Base-by-base conservation (phyloP, 345 rosid species). In the Hypericum androsaemum region DNA sequence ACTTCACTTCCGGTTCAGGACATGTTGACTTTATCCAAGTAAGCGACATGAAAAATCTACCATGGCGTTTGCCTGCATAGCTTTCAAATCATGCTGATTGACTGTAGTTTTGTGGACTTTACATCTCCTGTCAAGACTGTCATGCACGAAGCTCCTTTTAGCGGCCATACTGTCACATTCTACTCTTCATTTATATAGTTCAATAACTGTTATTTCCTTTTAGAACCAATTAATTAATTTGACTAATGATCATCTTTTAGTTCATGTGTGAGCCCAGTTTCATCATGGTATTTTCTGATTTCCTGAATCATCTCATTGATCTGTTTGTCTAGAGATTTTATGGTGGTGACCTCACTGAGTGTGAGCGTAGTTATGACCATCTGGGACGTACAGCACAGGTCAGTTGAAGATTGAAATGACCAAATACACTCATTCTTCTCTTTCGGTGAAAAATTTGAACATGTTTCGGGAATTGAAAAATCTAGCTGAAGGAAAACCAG, bases 351-450 rank as follows among this genome's bases (percentile, higher is more conserved):
- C 64, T 90, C 53, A 32, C 54, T 39, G 76, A 79, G 41, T 90
- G 98, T 65, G 98, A 90, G 72, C 35, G 7, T 12, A 90, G 72
- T 71, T 80, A 80, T 60, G 98, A 92, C 70, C 80, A 88, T 75
- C 73, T 74, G 88, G 96, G 96, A 61, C 82, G 95, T 36, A 88
- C 98, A 41, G 73, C 98, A 43, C 84, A 84, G 94, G 98, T 88
- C 52, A 43, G 63, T 63, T 56, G 45, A 14, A 10, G 7, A 16
- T n/a, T 28, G 39, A 39, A 65, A 32, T 10, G 28, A 38, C 8
- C 3, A 14, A 8, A 14, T 6, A 5, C 22, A 17, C 22, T 16
- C 1, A 22, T 22, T 22, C 2, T 22, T 8, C 6, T 46, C 15
- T 14, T 46, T 3, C 50, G 7, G 2, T 46, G 5, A 14, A 13